Evolutionary conservation across 1,284 basidiomycete genomes (phyloP).

Genomic region (Dichomitus squalens): DNA sequence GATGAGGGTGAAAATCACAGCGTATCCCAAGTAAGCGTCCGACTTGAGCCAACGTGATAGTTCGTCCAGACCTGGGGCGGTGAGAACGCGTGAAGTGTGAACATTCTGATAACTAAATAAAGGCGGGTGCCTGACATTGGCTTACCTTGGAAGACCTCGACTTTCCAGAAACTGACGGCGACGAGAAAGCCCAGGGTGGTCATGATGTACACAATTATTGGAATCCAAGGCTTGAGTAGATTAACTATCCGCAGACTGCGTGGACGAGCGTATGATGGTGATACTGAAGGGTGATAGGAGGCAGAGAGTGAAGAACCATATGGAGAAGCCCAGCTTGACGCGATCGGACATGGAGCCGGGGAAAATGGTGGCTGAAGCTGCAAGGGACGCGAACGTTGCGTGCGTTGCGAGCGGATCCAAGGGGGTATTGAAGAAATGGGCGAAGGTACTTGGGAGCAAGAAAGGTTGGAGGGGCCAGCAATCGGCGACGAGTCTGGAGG

Average conservation of each 20-base stretch:
- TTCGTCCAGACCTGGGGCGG: conserved; percentile 62
- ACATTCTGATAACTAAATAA: not conserved
- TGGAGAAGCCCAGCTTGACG: conserved; percentile 34
- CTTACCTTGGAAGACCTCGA: conserved; percentile 71
- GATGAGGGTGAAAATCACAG: conserved; percentile 74
- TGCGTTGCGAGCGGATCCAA: conserved; percentile 22
- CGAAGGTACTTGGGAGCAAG: conserved; percentile 15
- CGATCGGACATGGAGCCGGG: conserved; percentile 27
- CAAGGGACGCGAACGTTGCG: conserved; percentile 17
- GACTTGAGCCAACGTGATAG: conserved; percentile 72
- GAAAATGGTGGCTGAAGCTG: conserved; percentile 24
- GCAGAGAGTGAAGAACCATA: conserved; percentile 17
- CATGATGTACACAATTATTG: conserved; percentile 67
- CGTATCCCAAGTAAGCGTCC: conserved; percentile 68
- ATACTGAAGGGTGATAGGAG: conserved; percentile 25
- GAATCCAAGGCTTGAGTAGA: conserved; percentile 68
- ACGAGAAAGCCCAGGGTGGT: conserved; percentile 71
- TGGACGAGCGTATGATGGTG: conserved; percentile 47
- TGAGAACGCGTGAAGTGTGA: conserved; percentile 4
- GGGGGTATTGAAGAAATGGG: conserved; percentile 24
- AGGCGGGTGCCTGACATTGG: conserved; percentile 13
- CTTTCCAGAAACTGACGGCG: conserved; percentile 74
- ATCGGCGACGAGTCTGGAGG: conserved; percentile 16
- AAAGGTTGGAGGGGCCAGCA: conserved; percentile 14
- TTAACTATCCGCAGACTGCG: conserved; percentile 56